phyloP scores from a whole-genome alignment of 2,329 filamentous ascomycete genomes.

The Ceratocystis harringtonii region DNA sequence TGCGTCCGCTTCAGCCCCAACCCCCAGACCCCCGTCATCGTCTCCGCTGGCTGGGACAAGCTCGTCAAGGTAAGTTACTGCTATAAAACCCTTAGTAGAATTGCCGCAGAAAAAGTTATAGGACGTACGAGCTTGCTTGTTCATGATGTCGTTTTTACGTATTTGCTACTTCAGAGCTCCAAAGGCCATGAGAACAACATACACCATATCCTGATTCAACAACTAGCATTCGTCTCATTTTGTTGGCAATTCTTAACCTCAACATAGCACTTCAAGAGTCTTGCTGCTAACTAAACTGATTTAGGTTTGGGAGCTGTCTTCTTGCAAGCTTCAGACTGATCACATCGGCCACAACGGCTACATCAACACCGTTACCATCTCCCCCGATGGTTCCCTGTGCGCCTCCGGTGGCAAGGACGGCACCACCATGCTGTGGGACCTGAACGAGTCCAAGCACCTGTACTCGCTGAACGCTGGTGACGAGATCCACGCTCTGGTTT shows the following conservation, averaged over 20 bases:
- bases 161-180: slow-evolving; percentile 99
- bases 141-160: slow-evolving; percentile 86
- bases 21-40: slow-evolving; percentile 99
- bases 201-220: slow-evolving; percentile 70
- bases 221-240: slow-evolving; percentile 4
- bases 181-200: slow-evolving; percentile 88
- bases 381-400: slow-evolving; percentile 96
- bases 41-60: slow-evolving; percentile 98
- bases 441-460: slow-evolving; percentile 99
- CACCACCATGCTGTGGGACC: slow-evolving; percentile 99
- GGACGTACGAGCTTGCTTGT: slow-evolving; percentile 24
- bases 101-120: background rate
- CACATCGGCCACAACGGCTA: slow-evolving; percentile 99
- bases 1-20: slow-evolving; percentile 99
- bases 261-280: background rate
- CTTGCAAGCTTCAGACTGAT: slow-evolving; percentile 99
- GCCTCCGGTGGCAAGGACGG: slow-evolving; percentile 99
- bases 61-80: slow-evolving; percentile 82
- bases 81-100: slow-evolving; percentile 4
- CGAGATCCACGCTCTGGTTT: slow-evolving; percentile 99
- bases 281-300: background rate
- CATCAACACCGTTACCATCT: slow-evolving; percentile 99
- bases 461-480: slow-evolving; percentile 97
- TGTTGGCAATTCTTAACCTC: background rate
- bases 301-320: slow-evolving; percentile 98